These are phyloP conservation scores for Termitomyces sp. DNA, from an alignment of 768 basidiomycete genomes.

Conservation along the genomic window DNA sequence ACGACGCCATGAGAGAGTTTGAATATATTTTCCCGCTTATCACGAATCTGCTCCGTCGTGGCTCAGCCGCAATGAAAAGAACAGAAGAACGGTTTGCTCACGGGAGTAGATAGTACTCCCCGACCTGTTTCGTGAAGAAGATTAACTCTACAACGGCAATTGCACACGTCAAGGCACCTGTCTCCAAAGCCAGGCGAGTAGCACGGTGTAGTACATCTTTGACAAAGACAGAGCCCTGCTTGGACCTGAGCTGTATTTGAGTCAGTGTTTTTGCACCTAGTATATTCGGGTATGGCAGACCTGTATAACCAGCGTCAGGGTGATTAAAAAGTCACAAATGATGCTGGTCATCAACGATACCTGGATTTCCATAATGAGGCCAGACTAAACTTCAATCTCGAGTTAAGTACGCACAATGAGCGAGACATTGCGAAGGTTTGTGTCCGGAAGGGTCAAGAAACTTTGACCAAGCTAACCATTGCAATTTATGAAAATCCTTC, in stretches of 20 bases:
- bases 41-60: neutral
- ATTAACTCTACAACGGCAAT: neutral
- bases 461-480: too few relatives aligned
- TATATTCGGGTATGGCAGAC: neutral
- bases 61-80: neutral
- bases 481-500: too few relatives aligned
- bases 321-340: neutral
- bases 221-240: neutral
- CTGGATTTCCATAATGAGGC: neutral
- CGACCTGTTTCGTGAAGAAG: neutral
- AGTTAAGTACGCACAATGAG: neutral
- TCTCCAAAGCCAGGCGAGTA: constrained; percentile 3
- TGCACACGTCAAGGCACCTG: neutral
- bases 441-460: too few relatives aligned
- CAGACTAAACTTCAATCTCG: neutral
- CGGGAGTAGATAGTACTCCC: neutral
- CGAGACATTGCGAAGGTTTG: too few relatives aligned
- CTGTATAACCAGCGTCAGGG: neutral
- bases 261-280: neutral
- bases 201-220: constrained; percentile 1
- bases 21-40: constrained; percentile 4
- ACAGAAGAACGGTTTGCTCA: neutral
- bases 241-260: neutral
- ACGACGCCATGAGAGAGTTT: neutral
- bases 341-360: neutral